A percentile compares a stretch with the other conserved stretches of the same genome.
These are phyloP conservation scores for Lasiosphaeria ovina DNA, from an alignment of 495 filamentous ascomycete species.

Conservation along the genomic window DNA sequence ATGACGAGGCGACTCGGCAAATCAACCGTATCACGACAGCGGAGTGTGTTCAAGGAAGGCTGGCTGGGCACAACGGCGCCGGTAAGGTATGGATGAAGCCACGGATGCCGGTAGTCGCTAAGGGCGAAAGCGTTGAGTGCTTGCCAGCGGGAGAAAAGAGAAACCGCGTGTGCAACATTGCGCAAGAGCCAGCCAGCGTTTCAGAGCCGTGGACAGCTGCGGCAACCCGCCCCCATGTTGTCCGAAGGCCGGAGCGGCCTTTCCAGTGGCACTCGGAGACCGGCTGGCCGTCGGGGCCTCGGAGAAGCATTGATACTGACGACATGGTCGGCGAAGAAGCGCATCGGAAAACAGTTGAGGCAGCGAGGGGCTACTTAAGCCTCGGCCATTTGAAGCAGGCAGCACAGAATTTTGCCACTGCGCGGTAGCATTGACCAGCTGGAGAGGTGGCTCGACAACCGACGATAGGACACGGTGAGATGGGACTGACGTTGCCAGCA, in stretches of 20 bases:
- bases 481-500: not conserved
- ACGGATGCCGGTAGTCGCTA: conserved; percentile 9
- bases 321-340: not conserved
- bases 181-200: conserved; percentile 8
- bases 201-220: conserved; percentile 15
- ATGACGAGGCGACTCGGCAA: no score
- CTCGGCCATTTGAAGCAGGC: not conserved
- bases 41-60: conserved; percentile 12
- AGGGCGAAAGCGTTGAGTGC: not conserved
- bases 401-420: not conserved
- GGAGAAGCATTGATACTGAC: not conserved
- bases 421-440: not conserved
- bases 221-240: conserved; percentile 2
- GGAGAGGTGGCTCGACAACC: not conserved
- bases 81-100: conserved; percentile 16
- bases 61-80: conserved; percentile 15
- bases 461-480: not conserved
- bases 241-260: not conserved
- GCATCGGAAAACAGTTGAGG: not conserved
- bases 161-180: conserved; percentile 9
- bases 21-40: not conserved
- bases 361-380: not conserved
- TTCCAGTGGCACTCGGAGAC: not conserved
- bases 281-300: not conserved
- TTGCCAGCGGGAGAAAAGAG: not conserved